phyloP scores from a whole-genome alignment of 2,329 filamentous ascomycete genomes.

The Ascochyta clinopodiicola region DNA sequence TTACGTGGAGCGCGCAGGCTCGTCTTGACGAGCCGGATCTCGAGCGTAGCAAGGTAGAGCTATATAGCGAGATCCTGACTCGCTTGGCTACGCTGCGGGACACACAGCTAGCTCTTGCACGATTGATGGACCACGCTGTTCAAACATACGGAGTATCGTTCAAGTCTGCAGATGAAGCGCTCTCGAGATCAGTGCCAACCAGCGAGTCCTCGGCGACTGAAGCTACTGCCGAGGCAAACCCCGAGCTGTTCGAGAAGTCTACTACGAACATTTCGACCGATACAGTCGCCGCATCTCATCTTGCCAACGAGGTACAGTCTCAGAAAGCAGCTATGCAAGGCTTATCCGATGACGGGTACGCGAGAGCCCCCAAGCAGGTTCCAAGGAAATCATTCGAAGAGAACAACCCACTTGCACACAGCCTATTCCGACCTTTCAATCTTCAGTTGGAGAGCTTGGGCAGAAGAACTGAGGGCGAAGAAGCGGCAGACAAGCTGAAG shows the following conservation, averaged over 20 bases:
- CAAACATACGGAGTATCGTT: constrained; percentile 28
- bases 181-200: not conserved
- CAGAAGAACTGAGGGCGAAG: constrained; percentile 9
- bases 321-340: constrained; percentile 38
- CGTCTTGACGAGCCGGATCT: constrained; percentile 32
- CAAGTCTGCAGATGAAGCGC: constrained; percentile 18
- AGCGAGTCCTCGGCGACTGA: not conserved
- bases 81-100: constrained; percentile 38
- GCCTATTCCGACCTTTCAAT: constrained; percentile 42
- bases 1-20: constrained; percentile 38
- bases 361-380: constrained; percentile 20
- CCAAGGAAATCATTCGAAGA: constrained; percentile 26
- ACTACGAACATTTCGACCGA: not conserved
- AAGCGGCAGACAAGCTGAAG: constrained; percentile 12
- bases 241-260: not conserved
- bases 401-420: constrained; percentile 35
- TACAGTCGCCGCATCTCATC: constrained; percentile 27
- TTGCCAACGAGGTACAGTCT: constrained; percentile 36
- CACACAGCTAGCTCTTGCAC: constrained; percentile 37
- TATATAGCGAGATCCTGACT: constrained; percentile 32
- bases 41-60: constrained; percentile 15
- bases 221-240: not conserved
- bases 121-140: constrained; percentile 34
- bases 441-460: constrained; percentile 35
- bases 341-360: constrained; percentile 39